Evolutionary conservation across 257 asterid genomes (phyloP).

Genomic region (Rehmannia glutinosa): DNA sequence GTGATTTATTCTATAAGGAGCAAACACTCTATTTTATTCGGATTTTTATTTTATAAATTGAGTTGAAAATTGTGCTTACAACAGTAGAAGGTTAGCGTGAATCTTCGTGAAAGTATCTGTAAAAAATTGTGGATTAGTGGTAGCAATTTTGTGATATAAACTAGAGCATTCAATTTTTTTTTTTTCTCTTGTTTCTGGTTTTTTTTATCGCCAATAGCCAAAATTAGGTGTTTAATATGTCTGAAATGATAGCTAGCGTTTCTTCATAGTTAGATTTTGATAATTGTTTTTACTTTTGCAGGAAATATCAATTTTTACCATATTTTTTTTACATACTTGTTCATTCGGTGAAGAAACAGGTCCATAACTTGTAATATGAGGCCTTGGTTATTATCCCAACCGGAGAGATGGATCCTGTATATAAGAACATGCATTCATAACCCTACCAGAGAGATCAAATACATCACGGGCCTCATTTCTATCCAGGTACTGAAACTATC

Average conservation of each 20-base stretch:
- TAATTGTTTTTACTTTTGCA: no score
- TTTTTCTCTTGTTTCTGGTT: no score
- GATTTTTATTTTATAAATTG: no score
- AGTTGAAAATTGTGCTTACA: no score
- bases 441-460: conserved; percentile 40
- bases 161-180: no score
- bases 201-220: no score
- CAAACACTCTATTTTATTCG: no score
- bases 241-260: no score
- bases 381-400: not conserved
- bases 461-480: conserved; percentile 25
- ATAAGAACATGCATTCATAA: conserved; percentile 25
- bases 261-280: no score
- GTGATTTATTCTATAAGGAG: no score
- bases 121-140: not conserved
- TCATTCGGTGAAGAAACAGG: not conserved
- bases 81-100: not conserved
- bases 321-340: not conserved
- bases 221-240: no score
- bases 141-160: not conserved
- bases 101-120: not conserved
- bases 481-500: conserved; percentile 24
- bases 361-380: not conserved
- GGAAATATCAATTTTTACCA: not conserved
- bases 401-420: conserved; percentile 31